Percentiles rank a stretch among this genome's conserved stretches.
Evolutionary conservation across 2,329 filamentous ascomycete species (phyloP).

Genomic region (Bipolaris cookei): DNA sequence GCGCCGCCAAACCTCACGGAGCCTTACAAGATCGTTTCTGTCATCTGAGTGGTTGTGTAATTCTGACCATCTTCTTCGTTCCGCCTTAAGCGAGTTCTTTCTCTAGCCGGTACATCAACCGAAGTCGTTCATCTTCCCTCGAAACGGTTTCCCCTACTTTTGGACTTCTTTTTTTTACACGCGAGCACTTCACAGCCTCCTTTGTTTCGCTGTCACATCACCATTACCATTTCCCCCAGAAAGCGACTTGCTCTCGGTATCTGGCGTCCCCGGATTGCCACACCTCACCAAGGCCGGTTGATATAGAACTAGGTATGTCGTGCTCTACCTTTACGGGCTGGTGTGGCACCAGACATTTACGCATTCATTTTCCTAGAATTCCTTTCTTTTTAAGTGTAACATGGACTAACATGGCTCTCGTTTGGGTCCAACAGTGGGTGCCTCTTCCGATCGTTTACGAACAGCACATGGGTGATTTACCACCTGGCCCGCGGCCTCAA

Average conservation of each 20-base stretch:
- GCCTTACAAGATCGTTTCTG: slow-evolving; percentile 36
- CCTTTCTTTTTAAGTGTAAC: slow-evolving; percentile 29
- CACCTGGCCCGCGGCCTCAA: slow-evolving; percentile 38
- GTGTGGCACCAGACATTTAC: slow-evolving; percentile 19
- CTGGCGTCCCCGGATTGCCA: slow-evolving; percentile 43
- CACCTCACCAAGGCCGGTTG: slow-evolving; percentile 28
- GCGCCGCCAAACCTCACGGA: slow-evolving; percentile 42
- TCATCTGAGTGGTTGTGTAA: slow-evolving; percentile 44
- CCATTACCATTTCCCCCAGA: slow-evolving; percentile 24
- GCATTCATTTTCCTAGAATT: slow-evolving; percentile 26
- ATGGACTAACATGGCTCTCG: slow-evolving; percentile 52
- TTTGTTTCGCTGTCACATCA: slow-evolving; percentile 44
- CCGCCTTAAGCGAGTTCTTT: slow-evolving; percentile 48
- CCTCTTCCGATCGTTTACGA: slow-evolving; percentile 50
- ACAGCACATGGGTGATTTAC: slow-evolving; percentile 51
- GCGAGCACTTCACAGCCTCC: slow-evolving; percentile 35
- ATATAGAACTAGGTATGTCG: slow-evolving; percentile 48
- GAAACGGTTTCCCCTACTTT: slow-evolving; percentile 32
- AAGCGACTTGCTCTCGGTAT: slow-evolving; percentile 39
- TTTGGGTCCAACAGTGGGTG: slow-evolving; percentile 54
- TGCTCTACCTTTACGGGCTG: slow-evolving; percentile 19
- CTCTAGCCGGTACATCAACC: slow-evolving; percentile 38
- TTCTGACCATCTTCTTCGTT: slow-evolving; percentile 47
- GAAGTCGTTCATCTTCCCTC: slow-evolving; percentile 44
- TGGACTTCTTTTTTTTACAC: slow-evolving; percentile 49